Conservation (phyloP, 177 flowering plant species). For the Vitis hybrid region DNA sequence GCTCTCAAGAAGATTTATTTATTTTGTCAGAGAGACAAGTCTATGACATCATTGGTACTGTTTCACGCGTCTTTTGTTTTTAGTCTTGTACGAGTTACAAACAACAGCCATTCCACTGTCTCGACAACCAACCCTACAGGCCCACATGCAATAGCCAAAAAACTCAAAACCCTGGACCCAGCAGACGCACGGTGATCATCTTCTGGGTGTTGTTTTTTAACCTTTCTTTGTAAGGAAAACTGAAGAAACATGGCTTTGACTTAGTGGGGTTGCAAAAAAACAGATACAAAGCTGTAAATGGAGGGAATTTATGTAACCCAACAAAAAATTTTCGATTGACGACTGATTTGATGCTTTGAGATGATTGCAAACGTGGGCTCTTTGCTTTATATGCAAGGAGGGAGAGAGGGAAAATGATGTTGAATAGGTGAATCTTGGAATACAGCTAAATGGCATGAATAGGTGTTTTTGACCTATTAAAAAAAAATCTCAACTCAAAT, state of each 20-base stretch:
- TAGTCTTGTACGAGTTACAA: constrained; percentile 2
- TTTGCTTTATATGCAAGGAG: constrained; percentile 8
- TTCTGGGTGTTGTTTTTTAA: too few relatives aligned
- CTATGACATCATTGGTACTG: constrained; percentile 19
- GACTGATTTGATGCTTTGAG: neutral
- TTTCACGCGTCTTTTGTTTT: constrained; percentile 15
- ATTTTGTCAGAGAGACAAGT: neutral
- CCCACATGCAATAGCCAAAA: too few relatives aligned
- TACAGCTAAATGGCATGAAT: too few relatives aligned
- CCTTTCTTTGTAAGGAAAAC: constrained; percentile 2
- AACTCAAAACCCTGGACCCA: too few relatives aligned
- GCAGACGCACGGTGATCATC: too few relatives aligned
- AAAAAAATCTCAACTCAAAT: too few relatives aligned
- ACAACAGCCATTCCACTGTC: too few relatives aligned
- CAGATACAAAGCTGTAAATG: neutral
- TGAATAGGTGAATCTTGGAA: too few relatives aligned
- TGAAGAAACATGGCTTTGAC: constrained; percentile 27
- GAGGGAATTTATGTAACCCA: constrained; percentile 14
- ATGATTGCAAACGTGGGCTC: neutral
- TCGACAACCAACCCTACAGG: too few relatives aligned
- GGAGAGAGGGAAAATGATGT: neutral
- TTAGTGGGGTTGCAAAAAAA: constrained; percentile 5
- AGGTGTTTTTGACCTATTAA: too few relatives aligned
- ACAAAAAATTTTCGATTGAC: neutral
- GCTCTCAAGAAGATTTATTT: neutral